Evolutionary conservation across 1,284 basidiomycete species (phyloP).

Genomic region (Hymenochaete sp.): DNA sequence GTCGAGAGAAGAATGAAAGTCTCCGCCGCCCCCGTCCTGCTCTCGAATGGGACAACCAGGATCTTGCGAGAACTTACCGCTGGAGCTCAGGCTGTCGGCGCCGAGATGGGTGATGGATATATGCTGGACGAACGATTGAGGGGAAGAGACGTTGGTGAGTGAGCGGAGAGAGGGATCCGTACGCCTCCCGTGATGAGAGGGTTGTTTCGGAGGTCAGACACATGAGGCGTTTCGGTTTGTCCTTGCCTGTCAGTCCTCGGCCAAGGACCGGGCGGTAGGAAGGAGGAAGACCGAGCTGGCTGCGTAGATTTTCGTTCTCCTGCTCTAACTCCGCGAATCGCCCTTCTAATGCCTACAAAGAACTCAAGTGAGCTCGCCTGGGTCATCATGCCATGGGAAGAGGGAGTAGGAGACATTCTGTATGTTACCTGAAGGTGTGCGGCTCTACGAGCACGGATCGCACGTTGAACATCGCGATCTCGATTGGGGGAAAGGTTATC

Average conservation of each 20-base stretch:
- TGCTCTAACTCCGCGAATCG: constrained; percentile 78
- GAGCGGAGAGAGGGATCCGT: constrained; percentile 27
- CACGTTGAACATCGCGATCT: constrained; percentile 85
- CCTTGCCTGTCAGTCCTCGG: constrained; percentile 77
- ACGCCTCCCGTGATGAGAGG: constrained; percentile 30
- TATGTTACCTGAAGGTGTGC: constrained; percentile 80
- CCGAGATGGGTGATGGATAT: constrained; percentile 5
- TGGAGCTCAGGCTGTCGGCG: too few species aligned
- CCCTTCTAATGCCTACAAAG: constrained; percentile 63
- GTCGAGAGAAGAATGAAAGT: constrained; percentile 1
- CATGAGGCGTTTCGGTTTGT: constrained; percentile 51
- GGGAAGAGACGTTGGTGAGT: constrained; percentile 19
- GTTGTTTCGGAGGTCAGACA: constrained; percentile 19
- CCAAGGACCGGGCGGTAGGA: constrained; percentile 63
- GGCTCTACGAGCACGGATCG: constrained; percentile 83
- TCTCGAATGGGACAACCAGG: too few species aligned
- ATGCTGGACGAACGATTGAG: constrained; percentile 5
- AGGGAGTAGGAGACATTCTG: background rate
- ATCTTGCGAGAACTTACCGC: too few species aligned
- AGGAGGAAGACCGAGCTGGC: constrained; percentile 67
- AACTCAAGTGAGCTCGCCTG: background rate
- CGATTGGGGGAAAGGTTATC: constrained; percentile 88
- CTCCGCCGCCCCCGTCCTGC: constrained; percentile 8
- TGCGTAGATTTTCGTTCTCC: constrained; percentile 73
- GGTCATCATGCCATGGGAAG: background rate